phyloP scores from a whole-genome alignment of 441 rosid species.

The Gossypium gossypioides region DNA sequence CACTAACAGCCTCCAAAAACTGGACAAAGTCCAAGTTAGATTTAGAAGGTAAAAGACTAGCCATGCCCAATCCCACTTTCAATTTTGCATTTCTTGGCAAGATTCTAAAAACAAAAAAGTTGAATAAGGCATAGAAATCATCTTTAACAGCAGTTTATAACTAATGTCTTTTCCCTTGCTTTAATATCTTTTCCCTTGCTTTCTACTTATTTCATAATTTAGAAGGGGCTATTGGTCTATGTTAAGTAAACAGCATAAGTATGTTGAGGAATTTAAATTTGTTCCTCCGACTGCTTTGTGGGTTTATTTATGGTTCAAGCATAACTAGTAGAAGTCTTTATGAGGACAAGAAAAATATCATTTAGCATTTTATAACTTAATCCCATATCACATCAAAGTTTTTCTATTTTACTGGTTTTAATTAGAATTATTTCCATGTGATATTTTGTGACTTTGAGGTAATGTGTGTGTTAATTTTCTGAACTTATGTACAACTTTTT shows the following conservation, averaged over 20 bases:
- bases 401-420: background rate
- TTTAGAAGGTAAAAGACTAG: background rate
- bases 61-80: background rate
- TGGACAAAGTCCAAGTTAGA: background rate
- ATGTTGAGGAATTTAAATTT: background rate
- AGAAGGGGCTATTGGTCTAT: background rate
- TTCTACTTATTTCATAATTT: background rate
- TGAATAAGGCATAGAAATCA: background rate
- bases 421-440: background rate
- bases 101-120: background rate
- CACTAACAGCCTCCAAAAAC: background rate
- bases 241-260: background rate
- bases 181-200: background rate
- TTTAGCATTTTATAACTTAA: background rate
- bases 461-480: background rate
- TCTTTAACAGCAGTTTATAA: background rate
- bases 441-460: background rate
- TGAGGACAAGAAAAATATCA: background rate
- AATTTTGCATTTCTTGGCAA: background rate
- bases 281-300: background rate
- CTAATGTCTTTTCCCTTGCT: background rate
- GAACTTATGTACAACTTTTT: background rate
- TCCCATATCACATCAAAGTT: background rate
- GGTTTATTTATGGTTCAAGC: conserved; percentile 4
- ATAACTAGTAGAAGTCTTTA: background rate